Evolutionary conservation across 1,284 basidiomycete species (phyloP).

Genomic region (Trametes polyzona): DNA sequence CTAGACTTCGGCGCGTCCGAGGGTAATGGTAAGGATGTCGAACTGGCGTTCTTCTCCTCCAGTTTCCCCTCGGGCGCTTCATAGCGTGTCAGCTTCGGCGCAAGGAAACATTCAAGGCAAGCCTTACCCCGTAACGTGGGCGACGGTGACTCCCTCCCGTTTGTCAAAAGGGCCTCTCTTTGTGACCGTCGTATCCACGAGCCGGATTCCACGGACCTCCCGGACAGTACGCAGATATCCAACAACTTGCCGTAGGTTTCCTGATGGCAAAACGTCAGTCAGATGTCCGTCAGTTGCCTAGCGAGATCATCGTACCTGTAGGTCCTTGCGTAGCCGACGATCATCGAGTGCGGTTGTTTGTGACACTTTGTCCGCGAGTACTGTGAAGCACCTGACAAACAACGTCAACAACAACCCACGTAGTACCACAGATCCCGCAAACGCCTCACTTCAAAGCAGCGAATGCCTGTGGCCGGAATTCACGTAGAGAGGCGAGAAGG

Average conservation of each 20-base stretch:
- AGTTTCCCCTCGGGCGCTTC: slow-evolving; percentile 43
- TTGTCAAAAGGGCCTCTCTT: slow-evolving; percentile 58
- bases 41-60: slow-evolving; percentile 61
- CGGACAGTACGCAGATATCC: slow-evolving; percentile 81
- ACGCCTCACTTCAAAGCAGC: slow-evolving; percentile 67
- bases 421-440: too few relatives aligned
- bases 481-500: slow-evolving; percentile 60
- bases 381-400: slow-evolving; percentile 72
- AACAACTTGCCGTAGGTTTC: slow-evolving; percentile 88
- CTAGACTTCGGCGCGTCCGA: slow-evolving; percentile 48
- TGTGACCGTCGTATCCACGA: slow-evolving; percentile 78
- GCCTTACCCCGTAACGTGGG: slow-evolving; percentile 55
- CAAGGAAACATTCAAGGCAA: background rate
- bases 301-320: slow-evolving; percentile 64
- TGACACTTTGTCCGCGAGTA: slow-evolving; percentile 83
- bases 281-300: background rate
- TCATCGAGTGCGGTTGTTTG: slow-evolving; percentile 93
- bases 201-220: slow-evolving; percentile 74
- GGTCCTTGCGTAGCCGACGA: slow-evolving; percentile 83
- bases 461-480: slow-evolving; percentile 75
- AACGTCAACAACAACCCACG: too few relatives aligned
- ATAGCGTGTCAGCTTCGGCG: background rate
- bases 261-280: slow-evolving; percentile 37
- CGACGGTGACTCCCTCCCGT: slow-evolving; percentile 72
- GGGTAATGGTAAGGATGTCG: slow-evolving; percentile 38